Conservation (phyloP, 179 eudicot genomes). For the Spinacia oleracea region DNA sequence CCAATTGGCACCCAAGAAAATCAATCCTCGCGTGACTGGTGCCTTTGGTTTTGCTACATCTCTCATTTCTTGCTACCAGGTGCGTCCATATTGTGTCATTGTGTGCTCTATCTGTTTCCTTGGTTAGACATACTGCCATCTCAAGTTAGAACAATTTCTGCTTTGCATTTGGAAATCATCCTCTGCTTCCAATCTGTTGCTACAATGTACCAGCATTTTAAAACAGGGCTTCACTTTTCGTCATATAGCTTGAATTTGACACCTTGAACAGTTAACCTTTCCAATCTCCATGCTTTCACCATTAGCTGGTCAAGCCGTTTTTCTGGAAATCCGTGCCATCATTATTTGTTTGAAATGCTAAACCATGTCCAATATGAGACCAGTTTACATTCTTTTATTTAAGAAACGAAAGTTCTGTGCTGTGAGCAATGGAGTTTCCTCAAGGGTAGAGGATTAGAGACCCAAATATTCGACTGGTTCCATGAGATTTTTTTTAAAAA, state of each 20-base stretch:
- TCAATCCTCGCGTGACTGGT: conserved; percentile 96
- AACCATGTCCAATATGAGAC: neutral
- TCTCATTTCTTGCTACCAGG: conserved; percentile 99
- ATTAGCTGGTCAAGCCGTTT: neutral
- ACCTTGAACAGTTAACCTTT: too few species aligned
- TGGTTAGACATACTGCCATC: neutral
- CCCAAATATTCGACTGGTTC: too few species aligned
- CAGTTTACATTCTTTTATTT: neutral
- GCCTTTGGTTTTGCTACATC: conserved; percentile 83
- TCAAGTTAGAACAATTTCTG: neutral
- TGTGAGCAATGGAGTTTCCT: too few species aligned
- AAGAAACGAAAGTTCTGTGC: too few species aligned
- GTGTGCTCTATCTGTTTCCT: neutral
- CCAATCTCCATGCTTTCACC: neutral
- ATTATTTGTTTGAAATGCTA: neutral
- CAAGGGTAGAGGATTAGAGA: too few species aligned
- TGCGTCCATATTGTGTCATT: conserved; percentile 23
- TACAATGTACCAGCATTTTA: neutral
- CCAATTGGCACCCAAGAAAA: conserved; percentile 92
- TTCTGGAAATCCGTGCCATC: neutral
- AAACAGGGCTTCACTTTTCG: neutral
- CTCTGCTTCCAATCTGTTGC: neutral
- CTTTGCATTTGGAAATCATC: neutral
- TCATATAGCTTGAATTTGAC: neutral
- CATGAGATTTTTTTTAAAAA: too few species aligned